phyloP scores from a whole-genome alignment of 148 eudicot species.

The Simmondsia chinensis region DNA sequence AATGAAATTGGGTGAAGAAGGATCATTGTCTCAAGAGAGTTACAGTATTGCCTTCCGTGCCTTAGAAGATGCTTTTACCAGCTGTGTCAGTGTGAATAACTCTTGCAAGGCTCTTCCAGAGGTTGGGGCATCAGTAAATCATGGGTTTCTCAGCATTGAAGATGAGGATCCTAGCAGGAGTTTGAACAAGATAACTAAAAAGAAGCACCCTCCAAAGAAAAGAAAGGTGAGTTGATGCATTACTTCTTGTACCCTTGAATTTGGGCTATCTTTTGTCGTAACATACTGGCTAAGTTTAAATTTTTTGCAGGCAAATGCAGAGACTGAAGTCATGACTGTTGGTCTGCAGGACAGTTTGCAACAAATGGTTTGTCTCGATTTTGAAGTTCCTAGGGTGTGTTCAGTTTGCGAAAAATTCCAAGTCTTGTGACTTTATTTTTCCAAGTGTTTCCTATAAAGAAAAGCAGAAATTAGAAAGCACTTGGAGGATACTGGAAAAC shows the following conservation, averaged over 20 bases:
- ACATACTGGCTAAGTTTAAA: slow-evolving; percentile 5
- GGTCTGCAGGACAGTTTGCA: slow-evolving; percentile 71
- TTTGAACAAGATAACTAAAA: slow-evolving; percentile 58
- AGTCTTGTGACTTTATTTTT: too few relatives aligned
- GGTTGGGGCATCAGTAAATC: slow-evolving; percentile 48
- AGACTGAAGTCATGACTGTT: slow-evolving; percentile 59
- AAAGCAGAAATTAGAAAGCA: too few relatives aligned
- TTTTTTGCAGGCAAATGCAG: slow-evolving; percentile 51
- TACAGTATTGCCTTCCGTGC: slow-evolving; percentile 52
- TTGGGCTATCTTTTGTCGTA: slow-evolving; percentile 1
- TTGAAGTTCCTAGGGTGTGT: slow-evolving; percentile 1
- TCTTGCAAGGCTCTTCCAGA: slow-evolving; percentile 58
- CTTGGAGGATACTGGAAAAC: too few relatives aligned
- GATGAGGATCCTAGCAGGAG: slow-evolving; percentile 63
- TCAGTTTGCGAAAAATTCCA: too few relatives aligned
- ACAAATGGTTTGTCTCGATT: slow-evolving; percentile 53
- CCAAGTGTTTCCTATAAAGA: too few relatives aligned
- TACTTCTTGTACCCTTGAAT: slow-evolving; percentile 3
- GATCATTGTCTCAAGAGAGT: slow-evolving; percentile 86
- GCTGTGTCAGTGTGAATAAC: slow-evolving; percentile 55
- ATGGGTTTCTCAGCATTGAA: slow-evolving; percentile 73
- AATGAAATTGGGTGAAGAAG: slow-evolving; percentile 84
- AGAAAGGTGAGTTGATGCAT: slow-evolving; percentile 48
- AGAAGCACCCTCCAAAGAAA: slow-evolving; percentile 71
- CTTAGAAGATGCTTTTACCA: slow-evolving; percentile 67